Evolutionary conservation across 805 yeast genomes (phyloP), one percentile per base, ranked within the genome.

Genomic region (Lachancea waltii): DNA sequence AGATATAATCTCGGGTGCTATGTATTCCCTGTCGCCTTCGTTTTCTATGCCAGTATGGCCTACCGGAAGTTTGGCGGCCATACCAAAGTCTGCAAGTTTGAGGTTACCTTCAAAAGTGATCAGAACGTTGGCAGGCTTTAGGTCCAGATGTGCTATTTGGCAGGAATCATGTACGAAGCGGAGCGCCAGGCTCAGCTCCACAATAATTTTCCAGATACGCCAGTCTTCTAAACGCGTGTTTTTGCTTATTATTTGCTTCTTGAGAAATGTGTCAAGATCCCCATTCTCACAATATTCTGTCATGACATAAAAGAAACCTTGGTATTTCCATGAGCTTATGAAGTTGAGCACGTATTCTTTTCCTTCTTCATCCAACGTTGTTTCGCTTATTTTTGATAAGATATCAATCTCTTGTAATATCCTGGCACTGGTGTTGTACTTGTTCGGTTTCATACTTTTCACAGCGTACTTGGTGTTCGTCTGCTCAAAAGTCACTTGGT

Each of bases 241-340:
- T 50, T 80, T 79, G 21, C 85, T 75, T 28, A 79, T 71, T 34
- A 81, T 77, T 16, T 85, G 86, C 56, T 79, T 81, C 47, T 84
- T 94, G 37, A 92, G 61, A 53, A 90, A 92, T 42, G 76, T 75
- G 53, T 80, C 92, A 41, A 92, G 64, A 16, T 92, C 84, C 2
- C 97, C 97, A 56, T 89, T 92, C 53, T 89, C 97, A 63, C 96
- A 92, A 60, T 68, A 89, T 50, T 90, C 97, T 3, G 95, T 86
- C 92, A 87, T 85, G 26, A 92, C 85, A 58, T 90, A 92, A 47
- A 81, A 75, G 48, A 79, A 78, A 32, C 77, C 76, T 53, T 77
- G 73, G 54, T 69, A 70, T 47, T 85, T 94, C 96, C 97, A 90
- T 21, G 83, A 85, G 55, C 85, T 87, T 13, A 85, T 72, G 48